Percentiles rank a stretch among this genome's conserved stretches.
Conservation (phyloP, 139 green algal species). For the Ettlia oleoabundans region DNA sequence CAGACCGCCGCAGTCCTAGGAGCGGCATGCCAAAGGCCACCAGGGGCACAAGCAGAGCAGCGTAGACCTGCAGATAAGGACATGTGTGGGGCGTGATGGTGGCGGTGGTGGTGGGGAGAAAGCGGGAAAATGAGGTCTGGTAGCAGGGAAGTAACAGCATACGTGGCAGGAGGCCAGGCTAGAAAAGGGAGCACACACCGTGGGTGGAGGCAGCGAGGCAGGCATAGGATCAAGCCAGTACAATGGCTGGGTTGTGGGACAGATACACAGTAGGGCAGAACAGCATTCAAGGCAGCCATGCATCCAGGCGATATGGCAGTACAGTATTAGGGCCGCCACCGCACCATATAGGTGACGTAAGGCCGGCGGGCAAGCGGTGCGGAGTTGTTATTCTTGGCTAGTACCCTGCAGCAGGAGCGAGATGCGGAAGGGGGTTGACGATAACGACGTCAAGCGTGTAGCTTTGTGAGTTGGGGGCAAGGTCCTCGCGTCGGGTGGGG, state of each 20-base stretch:
- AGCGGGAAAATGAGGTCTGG: too few species aligned
- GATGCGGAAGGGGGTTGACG: not conserved
- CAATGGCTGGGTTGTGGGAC: too few species aligned
- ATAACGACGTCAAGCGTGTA: not conserved
- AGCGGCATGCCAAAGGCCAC: constrained; percentile 31
- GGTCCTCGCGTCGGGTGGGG: too few species aligned
- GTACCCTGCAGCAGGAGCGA: not conserved
- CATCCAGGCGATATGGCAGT: not conserved
- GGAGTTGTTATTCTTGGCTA: constrained; percentile 27
- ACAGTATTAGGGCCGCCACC: too few species aligned
- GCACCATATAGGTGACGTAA: constrained; percentile 34
- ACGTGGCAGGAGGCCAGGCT: too few species aligned
- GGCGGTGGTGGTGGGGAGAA: too few species aligned
- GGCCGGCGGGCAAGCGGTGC: constrained; percentile 26
- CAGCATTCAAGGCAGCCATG: not conserved
- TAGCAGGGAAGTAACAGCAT: too few species aligned
- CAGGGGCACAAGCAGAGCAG: constrained; percentile 1
- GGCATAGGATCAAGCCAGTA: too few species aligned
- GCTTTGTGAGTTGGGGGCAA: not conserved
- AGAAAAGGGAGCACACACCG: too few species aligned
- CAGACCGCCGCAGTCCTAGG: constrained; percentile 21
- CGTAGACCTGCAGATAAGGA: constrained; percentile 22
- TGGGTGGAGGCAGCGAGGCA: too few species aligned
- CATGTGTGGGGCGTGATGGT: too few species aligned
- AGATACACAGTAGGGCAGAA: too few species aligned